Evolutionary conservation across 1,139 yeast genomes (phyloP).

Genomic region (Kodamaea fungicola): DNA sequence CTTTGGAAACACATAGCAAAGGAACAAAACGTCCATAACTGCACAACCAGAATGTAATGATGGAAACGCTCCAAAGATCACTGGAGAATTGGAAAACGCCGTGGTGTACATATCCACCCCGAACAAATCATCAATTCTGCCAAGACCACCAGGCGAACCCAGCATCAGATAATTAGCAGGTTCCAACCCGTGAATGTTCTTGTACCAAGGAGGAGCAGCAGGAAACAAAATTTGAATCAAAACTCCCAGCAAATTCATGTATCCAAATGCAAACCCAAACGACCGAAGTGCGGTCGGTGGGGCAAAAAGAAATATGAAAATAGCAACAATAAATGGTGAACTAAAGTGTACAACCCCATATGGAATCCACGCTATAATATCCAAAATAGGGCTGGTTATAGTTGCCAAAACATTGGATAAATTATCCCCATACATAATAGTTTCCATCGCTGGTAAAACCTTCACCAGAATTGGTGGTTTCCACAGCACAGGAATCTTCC

Average conservation of each 20-base stretch:
- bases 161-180: conserved; percentile 91
- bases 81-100: conserved; percentile 82
- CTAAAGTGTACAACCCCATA: conserved; percentile 89
- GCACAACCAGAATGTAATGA: conserved; percentile 93
- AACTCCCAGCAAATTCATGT: conserved; percentile 88
- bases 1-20: conserved; percentile 77
- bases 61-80: conserved; percentile 97
- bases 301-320: conserved; percentile 75
- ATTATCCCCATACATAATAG: conserved; percentile 91
- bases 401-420: conserved; percentile 84
- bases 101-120: conserved; percentile 87
- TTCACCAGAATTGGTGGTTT: conserved; percentile 91
- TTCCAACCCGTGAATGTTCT: conserved; percentile 74
- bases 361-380: conserved; percentile 92
- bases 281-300: conserved; percentile 89
- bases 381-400: conserved; percentile 62
- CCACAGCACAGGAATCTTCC: conserved; percentile 71
- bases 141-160: conserved; percentile 97
- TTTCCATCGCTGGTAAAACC: conserved; percentile 90
- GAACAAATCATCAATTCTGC: conserved; percentile 75
- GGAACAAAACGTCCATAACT: conserved; percentile 85
- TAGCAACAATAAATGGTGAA: conserved; percentile 85
- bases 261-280: conserved; percentile 96
- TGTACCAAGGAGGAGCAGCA: conserved; percentile 99
- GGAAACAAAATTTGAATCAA: conserved; percentile 78